phyloP scores from a whole-genome alignment of 2,329 filamentous ascomycete species.

The Rutstroemia sydowiana region DNA sequence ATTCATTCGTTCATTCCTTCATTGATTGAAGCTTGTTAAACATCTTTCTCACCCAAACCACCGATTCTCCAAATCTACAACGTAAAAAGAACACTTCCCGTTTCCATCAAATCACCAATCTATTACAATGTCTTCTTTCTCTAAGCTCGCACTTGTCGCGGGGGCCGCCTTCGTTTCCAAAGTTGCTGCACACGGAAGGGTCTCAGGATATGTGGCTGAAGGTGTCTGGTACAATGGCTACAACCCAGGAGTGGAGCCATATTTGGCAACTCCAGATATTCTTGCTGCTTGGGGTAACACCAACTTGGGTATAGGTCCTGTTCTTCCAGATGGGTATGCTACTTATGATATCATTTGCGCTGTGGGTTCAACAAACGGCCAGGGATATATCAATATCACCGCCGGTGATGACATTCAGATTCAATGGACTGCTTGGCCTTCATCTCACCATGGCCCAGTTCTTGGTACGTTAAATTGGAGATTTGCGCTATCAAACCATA shows the following conservation, averaged over 20 bases:
- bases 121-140: constrained; percentile 10
- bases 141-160: constrained; percentile 5
- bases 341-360: constrained; percentile 44
- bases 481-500: neutral
- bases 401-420: constrained; percentile 41
- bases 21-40: constrained; percentile 8
- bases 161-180: constrained; percentile 4
- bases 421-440: constrained; percentile 43
- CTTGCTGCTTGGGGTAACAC: constrained; percentile 47
- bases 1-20: constrained; percentile 6
- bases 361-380: constrained; percentile 35
- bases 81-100: neutral
- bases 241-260: constrained; percentile 4
- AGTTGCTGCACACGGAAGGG: constrained; percentile 5
- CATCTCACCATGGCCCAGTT: constrained; percentile 37
- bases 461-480: neutral
- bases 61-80: too few species aligned
- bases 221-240: constrained; percentile 9
- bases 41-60: neutral
- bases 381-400: constrained; percentile 35
- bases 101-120: neutral
- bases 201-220: constrained; percentile 1
- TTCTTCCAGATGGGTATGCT: constrained; percentile 39
- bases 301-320: constrained; percentile 42
- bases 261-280: constrained; percentile 30